Conservation (phyloP, 139 green algal species). For the Haematococcus sp. region DNA sequence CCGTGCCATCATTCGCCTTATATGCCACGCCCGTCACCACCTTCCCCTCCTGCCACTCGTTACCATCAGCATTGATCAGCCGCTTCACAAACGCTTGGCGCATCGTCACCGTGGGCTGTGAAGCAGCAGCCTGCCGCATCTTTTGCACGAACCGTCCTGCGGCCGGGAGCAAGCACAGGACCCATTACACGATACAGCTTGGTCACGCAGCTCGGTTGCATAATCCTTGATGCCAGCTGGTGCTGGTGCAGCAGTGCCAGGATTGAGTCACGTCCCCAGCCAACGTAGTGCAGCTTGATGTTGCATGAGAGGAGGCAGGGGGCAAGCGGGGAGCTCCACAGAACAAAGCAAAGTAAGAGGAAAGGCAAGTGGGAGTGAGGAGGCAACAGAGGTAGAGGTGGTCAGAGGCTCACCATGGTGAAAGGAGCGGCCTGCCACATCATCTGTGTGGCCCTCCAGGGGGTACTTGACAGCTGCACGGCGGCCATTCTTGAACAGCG, state of each 20-base stretch:
- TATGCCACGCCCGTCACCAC: constrained; percentile 89
- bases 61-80: constrained; percentile 68
- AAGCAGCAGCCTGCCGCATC: constrained; percentile 67
- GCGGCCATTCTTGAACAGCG: constrained; percentile 87
- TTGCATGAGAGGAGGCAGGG: too few species aligned
- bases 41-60: constrained; percentile 6
- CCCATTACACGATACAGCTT: not conserved
- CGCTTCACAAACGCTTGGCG: constrained; percentile 70
- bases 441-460: constrained; percentile 57
- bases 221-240: too few species aligned
- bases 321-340: too few species aligned
- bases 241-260: too few species aligned
- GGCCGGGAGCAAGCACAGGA: too few species aligned
- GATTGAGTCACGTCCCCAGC: too few species aligned
- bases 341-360: too few species aligned
- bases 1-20: constrained; percentile 46
- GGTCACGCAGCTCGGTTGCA: not conserved
- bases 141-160: constrained; percentile 90
- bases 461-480: constrained; percentile 83
- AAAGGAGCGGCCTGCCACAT: constrained; percentile 91
- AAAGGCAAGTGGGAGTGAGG: too few species aligned
- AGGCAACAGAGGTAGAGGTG: too few species aligned
- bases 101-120: constrained; percentile 55
- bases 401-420: constrained; percentile 82
- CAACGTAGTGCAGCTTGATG: too few species aligned